These are phyloP conservation scores for Colletotrichum tabaci DNA, from an alignment of 2,329 filamentous ascomycete genomes.

Conservation along the genomic window DNA sequence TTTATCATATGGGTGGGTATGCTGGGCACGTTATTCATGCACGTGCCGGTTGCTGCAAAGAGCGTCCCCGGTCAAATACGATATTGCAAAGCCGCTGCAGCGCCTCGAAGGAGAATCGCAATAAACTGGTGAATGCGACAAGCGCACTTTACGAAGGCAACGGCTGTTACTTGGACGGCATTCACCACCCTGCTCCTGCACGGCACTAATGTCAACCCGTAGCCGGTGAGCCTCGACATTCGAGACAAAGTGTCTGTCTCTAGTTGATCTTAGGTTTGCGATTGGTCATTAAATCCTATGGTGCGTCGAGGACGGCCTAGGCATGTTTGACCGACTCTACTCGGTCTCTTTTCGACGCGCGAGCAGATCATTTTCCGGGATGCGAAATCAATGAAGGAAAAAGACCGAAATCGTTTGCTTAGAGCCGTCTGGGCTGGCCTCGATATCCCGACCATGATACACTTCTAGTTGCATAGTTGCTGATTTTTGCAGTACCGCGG, in stretches of 20 bases:
- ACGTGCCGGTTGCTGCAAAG: background rate
- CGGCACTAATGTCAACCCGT: constrained; percentile 15
- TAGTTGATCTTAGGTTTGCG: constrained; percentile 21
- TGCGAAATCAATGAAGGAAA: too few relatives aligned
- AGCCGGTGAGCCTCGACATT: constrained; percentile 17
- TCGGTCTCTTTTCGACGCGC: background rate
- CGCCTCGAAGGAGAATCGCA: too few relatives aligned
- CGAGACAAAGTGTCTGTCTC: background rate
- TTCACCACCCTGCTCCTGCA: background rate
- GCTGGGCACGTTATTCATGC: background rate
- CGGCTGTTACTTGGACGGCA: background rate
- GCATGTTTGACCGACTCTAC: constrained; percentile 8
- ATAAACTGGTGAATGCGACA: too few relatives aligned
- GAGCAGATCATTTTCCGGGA: background rate
- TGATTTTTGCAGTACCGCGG: background rate
- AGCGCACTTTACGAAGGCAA: background rate
- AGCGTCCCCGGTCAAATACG: background rate
- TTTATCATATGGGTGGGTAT: background rate
- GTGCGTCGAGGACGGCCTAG: background rate
- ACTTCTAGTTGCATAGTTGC: background rate
- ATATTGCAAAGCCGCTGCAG: background rate
- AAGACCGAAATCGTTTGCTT: background rate
- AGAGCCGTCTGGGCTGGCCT: background rate
- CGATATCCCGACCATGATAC: background rate
- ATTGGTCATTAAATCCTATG: constrained; percentile 14